Conservation (phyloP, 2,329 filamentous ascomycete genomes). For the Penicillium crustosum region DNA sequence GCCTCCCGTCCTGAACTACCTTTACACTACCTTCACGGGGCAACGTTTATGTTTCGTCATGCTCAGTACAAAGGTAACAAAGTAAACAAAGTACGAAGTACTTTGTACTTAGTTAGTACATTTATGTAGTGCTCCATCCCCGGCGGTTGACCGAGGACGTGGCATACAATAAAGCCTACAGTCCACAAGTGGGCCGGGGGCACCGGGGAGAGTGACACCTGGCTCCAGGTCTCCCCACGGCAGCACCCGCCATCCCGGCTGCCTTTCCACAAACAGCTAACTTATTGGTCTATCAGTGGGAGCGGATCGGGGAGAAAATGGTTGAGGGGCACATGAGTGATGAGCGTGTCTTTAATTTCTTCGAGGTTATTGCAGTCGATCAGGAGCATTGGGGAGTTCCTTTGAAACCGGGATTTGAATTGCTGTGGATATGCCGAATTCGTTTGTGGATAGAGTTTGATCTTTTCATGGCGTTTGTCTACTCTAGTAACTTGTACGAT, state of each 20-base stretch:
- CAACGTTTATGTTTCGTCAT: background rate
- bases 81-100: background rate
- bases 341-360: background rate
- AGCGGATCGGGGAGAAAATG: background rate
- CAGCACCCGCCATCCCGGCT: slow-evolving; percentile 17
- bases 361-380: background rate
- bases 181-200: background rate
- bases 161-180: background rate
- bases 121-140: background rate
- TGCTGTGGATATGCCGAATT: background rate
- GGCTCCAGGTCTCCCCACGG: slow-evolving; percentile 3
- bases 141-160: background rate
- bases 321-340: background rate
- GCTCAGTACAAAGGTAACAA: background rate
- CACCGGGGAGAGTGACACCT: background rate
- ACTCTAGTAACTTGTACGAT: background rate
- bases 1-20: background rate
- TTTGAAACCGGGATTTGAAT: slow-evolving; percentile 2
- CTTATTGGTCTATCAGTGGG: background rate
- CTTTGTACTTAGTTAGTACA: too few species aligned
- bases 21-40: background rate
- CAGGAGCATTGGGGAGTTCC: background rate
- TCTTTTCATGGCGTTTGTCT: background rate
- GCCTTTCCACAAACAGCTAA: slow-evolving; percentile 12
- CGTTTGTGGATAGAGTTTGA: background rate